Percentiles rank a stretch among this genome's conserved stretches.
phyloP scores from a whole-genome alignment of 768 basidiomycete species.

The Mycena alexandri region DNA sequence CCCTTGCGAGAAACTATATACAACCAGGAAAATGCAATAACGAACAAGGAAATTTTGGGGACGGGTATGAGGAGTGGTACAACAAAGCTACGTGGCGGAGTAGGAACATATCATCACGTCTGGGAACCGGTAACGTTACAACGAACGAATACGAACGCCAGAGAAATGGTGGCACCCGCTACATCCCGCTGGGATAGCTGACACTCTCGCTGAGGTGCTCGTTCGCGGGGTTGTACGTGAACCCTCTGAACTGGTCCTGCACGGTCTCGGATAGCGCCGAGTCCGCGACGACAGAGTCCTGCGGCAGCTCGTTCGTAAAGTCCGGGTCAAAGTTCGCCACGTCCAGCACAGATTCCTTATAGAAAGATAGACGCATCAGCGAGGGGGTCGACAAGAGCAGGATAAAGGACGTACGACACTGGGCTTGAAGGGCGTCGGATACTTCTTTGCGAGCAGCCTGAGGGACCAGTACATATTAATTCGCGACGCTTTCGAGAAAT shows the following conservation, averaged over 20 bases:
- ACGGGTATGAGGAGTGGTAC: no score
- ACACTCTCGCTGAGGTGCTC: constrained; percentile 90
- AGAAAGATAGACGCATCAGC: constrained; percentile 19
- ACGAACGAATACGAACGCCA: no score
- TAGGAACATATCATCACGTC: no score
- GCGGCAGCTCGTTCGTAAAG: constrained; percentile 95
- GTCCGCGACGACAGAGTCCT: constrained; percentile 96
- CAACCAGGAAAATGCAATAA: no score
- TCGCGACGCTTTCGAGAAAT: constrained; percentile 12
- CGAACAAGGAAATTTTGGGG: no score
- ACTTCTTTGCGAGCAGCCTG: constrained; percentile 91
- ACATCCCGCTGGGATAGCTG: constrained; percentile 68
- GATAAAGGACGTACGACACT: constrained; percentile 78
- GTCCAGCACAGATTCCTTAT: constrained; percentile 90
- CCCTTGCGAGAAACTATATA: no score
- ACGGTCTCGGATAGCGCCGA: constrained; percentile 95
- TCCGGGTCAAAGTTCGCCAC: constrained; percentile 98
- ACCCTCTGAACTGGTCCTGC: constrained; percentile 94
- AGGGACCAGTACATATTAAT: neutral
- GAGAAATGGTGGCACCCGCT: constrained; percentile 23
- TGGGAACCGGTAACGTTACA: no score
- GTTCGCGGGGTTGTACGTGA: constrained; percentile 89
- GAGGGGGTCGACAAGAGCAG: neutral
- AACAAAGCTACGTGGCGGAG: no score
- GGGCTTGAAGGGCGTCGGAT: constrained; percentile 97